Evolutionary conservation across 129 eudicot genomes (phyloP).

Genomic region (Gnaphalium uliginosum): DNA sequence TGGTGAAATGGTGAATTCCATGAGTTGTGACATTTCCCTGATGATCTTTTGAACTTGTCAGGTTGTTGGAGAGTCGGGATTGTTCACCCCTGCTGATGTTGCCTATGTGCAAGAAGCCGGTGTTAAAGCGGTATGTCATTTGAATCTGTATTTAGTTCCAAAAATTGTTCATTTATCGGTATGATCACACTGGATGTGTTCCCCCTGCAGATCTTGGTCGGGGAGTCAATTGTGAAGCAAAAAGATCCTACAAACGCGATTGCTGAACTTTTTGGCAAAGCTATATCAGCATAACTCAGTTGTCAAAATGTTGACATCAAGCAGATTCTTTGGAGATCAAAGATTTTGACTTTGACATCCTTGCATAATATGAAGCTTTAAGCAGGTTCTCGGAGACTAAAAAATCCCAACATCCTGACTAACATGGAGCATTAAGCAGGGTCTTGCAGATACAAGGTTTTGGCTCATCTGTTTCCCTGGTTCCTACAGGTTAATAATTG

Average conservation of each 20-base stretch:
- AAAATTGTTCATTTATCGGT: neutral
- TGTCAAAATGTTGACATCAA: conserved; percentile 14
- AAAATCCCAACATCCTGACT: neutral
- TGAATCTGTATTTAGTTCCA: conserved; percentile 8
- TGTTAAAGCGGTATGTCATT: conserved; percentile 76
- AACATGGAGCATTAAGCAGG: conserved; percentile 7
- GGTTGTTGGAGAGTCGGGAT: conserved; percentile 99
- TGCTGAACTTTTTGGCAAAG: conserved; percentile 76
- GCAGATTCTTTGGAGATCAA: conserved; percentile 12
- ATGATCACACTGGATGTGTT: neutral
- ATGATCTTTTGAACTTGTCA: conserved; percentile 35
- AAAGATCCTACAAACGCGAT: conserved; percentile 70
- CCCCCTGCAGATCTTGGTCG: conserved; percentile 73
- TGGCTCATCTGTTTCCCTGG: neutral
- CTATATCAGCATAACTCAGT: conserved; percentile 41
- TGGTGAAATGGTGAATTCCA: neutral
- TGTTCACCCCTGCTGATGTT: conserved; percentile 89
- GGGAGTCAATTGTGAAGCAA: conserved; percentile 87
- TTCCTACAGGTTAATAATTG: conserved; percentile 2
- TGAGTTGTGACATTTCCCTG: neutral
- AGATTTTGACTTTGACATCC: neutral
- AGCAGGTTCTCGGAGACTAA: neutral
- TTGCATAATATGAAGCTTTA: neutral
- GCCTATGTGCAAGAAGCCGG: conserved; percentile 96
- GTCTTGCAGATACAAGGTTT: neutral